These are phyloP conservation scores for Rhizopogon roseolus DNA, from an alignment of 768 basidiomycete genomes.

Conservation along the genomic window DNA sequence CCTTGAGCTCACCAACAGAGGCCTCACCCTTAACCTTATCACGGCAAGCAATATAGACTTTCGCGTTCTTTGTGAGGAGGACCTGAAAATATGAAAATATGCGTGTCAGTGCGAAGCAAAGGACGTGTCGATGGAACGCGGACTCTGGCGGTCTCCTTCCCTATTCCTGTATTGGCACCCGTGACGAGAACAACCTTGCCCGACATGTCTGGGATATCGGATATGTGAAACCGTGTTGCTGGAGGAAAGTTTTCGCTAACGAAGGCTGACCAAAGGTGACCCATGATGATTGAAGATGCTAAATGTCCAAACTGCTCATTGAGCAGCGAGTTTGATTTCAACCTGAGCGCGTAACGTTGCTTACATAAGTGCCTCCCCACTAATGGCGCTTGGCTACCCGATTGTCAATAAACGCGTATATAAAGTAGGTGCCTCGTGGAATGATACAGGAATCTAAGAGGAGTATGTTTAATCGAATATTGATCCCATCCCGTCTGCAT, in stretches of 20 bases:
- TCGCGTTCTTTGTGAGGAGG: conserved; percentile 41
- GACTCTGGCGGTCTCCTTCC: conserved; percentile 34
- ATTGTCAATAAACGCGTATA: too few species aligned
- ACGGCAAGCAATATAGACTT: conserved; percentile 45
- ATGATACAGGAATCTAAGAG: too few species aligned
- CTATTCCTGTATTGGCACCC: conserved; percentile 44
- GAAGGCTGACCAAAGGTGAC: conserved; percentile 1
- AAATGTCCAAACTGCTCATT: too few species aligned
- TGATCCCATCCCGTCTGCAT: too few species aligned
- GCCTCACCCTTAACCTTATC: conserved; percentile 29
- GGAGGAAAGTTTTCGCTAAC: conserved; percentile 16
- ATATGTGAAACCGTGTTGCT: conserved; percentile 12
- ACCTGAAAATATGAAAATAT: conserved; percentile 17
- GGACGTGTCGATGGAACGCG: background rate
- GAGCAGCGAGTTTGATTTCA: too few species aligned
- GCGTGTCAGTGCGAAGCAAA: background rate
- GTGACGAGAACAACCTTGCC: conserved; percentile 36
- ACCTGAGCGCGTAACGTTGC: too few species aligned
- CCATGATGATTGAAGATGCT: conserved; percentile 4
- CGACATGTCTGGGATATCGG: conserved; percentile 29
- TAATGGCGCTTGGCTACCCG: too few species aligned
- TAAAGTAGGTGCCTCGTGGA: too few species aligned
- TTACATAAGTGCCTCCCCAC: too few species aligned
- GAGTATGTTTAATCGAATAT: too few species aligned
- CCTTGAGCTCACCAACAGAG: conserved; percentile 36